Base-by-base conservation (phyloP, 2,329 filamentous ascomycete genomes). In the Triangularia verruculosa region DNA sequence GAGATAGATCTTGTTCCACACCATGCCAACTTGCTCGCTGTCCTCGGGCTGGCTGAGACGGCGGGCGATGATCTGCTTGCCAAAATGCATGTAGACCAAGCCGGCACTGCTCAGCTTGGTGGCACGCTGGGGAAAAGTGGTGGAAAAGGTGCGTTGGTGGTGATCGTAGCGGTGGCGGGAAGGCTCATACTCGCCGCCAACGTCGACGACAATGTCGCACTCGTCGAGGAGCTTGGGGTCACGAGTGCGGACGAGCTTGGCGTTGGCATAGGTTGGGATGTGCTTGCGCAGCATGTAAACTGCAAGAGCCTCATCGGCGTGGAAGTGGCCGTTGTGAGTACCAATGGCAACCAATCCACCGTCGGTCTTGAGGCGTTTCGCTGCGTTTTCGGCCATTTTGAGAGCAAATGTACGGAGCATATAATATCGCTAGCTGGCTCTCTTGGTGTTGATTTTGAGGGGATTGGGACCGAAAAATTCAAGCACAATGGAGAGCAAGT, bases 291-390 rank as follows among this genome's bases (percentile, higher is more conserved):
- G 90, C 83, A 99, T 92, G 82, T 96, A 93, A 68, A 99, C 93
- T 64, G 95, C 95, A 52, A 99, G 87, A 66, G 95, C 94, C 81
- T 99, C 95, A 78, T 99, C 95, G 76, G 95, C 95, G 81, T 99
- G 95, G 85, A 99, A 99, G 82, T 97, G 93, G 70, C 95, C 95
- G 80, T 90, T 97, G 85, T 99, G 95, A 28, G 95, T 99, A 74
- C 93, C 95, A 75, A 97, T 96, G 70, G 87, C 79, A 68, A 89
- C 79, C 61, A 73, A 71, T 65, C 77, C 77, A 67, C 80, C 78
- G 67, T 86, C 82, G 71, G 89, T 91, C 84, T 96, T 97, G 76
- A 96, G 80, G 77, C 91, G 89, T 80, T 98, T 98, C 67, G 89
- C 79, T 72, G 88, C 84, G 74, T 81, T 85, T 82, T 91, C 86